Base-by-base conservation (phyloP, 371 early-diverging fungal species). In the Rhizopus microsporus region DNA sequence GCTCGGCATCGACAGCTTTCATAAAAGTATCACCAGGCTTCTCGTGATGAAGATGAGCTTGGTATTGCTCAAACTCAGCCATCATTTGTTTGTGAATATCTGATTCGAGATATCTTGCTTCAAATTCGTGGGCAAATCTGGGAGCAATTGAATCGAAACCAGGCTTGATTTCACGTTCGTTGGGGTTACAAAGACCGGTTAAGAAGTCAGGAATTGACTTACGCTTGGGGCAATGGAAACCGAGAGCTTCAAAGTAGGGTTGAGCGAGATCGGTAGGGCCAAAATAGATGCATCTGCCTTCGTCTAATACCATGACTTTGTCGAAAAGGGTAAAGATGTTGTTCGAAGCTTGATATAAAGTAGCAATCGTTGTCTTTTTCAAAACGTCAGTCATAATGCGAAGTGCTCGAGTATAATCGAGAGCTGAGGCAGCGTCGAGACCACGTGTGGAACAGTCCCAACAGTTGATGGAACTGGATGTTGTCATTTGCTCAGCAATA, bases 371-470 rank as follows among this genome's bases (percentile, higher is more conserved):
- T 10, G 89, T 85, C 76, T 81, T 85, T 33, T 87, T 74, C 32
- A 79, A 57, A 7, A 84, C 63, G 54, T 87, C 82, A 7, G 88
- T 86, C 67, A 87, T 74, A 43, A 89, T 83, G 49, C 88, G 80
- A 1, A 92, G 70, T 5, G 86, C 83, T 34, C 84, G 77, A 31
- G 85, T 77, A 56, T 89, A 89, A 65, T 91, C 91, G 0, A 91
- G 77, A 13, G 97, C 94, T 16, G 91, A 93, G 37, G 92, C 88
- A 9, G 93, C 86, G 75, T 98, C 98, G 17, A 98, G 77, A 55
- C 97, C 96, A 59, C 89, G 86, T 1, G 93, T 93, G 37, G 92
- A 88, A 33, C 92, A 93, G 61, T 96, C 95, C 83, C 93, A 88
- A 62, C 91, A 82, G 56, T 89, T 85, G 59, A 93, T 75, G 6